Conservation (phyloP, 306 rosid genomes). For the Cucumis melo region DNA sequence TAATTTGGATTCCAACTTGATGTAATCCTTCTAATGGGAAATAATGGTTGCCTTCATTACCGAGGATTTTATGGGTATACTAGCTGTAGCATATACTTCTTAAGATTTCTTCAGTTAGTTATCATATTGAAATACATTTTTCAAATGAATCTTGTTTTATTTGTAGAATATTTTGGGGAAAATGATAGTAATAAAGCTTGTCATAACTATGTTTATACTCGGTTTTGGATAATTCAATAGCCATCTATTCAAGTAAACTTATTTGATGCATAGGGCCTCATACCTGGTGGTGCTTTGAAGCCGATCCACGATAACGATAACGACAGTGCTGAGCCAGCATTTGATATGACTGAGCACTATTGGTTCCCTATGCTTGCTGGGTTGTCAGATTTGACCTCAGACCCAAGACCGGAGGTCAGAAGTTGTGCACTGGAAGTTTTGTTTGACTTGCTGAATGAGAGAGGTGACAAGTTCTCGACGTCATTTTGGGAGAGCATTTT, state of each 20-base stretch:
- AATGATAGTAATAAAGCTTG: background rate
- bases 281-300: slow-evolving; percentile 94
- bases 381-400: slow-evolving; percentile 93
- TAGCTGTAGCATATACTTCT: background rate
- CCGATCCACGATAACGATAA: slow-evolving; percentile 57
- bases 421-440: slow-evolving; percentile 97
- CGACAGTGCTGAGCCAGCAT: slow-evolving; percentile 32
- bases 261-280: slow-evolving; percentile 50
- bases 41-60: background rate
- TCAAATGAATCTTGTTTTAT: background rate
- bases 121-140: background rate
- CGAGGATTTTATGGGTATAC: background rate
- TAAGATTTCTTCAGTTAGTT: background rate
- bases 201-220: background rate
- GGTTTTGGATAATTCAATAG: background rate
- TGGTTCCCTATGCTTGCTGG: slow-evolving; percentile 99
- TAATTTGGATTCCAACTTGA: background rate
- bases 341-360: slow-evolving; percentile 90
- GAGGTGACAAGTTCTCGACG: slow-evolving; percentile 87
- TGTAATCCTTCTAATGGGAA: background rate
- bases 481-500: slow-evolving; percentile 97
- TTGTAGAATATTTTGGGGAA: background rate
- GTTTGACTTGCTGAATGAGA: slow-evolving; percentile 94
- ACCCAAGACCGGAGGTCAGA: slow-evolving; percentile 91
- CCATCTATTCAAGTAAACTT: background rate